Conservation (phyloP, 176 grass and related monocot genomes). For the Paspalum vaginatum region DNA sequence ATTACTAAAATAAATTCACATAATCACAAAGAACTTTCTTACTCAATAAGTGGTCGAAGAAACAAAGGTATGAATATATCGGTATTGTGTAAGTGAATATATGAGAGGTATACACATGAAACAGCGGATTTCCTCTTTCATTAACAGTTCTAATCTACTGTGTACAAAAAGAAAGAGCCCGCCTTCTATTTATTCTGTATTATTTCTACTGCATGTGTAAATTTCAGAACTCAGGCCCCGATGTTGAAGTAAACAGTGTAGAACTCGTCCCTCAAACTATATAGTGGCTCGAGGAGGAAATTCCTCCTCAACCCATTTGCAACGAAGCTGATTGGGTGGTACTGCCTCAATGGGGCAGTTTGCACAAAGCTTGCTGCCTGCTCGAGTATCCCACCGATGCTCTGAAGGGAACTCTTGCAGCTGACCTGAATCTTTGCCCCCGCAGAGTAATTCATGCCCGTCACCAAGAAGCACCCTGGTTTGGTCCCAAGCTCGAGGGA, state of each 20-base stretch:
- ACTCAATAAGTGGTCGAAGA: neutral
- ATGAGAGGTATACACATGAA: conserved; percentile 1
- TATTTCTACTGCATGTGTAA: conserved; percentile 37
- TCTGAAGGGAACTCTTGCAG: conserved; percentile 49
- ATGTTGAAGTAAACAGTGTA: conserved; percentile 91
- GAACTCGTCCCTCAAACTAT: conserved; percentile 77
- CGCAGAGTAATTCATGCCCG: conserved; percentile 30
- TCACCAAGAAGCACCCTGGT: conserved; percentile 56
- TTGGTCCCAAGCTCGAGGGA: conserved; percentile 48
- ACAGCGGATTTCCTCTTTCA: conserved; percentile 5
- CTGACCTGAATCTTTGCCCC: conserved; percentile 47
- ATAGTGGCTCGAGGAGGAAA: conserved; percentile 77
- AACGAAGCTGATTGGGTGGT: conserved; percentile 72
- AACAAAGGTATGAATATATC: neutral
- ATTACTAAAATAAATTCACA: neutral
- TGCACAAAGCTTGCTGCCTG: conserved; percentile 66
- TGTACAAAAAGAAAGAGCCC: conserved; percentile 2
- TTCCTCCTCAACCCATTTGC: conserved; percentile 68
- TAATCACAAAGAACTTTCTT: neutral
- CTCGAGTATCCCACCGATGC: conserved; percentile 49
- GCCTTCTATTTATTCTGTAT: conserved; percentile 38
- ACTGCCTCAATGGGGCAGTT: conserved; percentile 53
- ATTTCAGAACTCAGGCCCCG: conserved; percentile 44
- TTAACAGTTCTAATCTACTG: conserved; percentile 30
- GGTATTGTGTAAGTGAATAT: conserved; percentile 11